Evolutionary conservation across 78 protist genomes (phyloP).

Genomic region (Goniomonas avonlea): DNA sequence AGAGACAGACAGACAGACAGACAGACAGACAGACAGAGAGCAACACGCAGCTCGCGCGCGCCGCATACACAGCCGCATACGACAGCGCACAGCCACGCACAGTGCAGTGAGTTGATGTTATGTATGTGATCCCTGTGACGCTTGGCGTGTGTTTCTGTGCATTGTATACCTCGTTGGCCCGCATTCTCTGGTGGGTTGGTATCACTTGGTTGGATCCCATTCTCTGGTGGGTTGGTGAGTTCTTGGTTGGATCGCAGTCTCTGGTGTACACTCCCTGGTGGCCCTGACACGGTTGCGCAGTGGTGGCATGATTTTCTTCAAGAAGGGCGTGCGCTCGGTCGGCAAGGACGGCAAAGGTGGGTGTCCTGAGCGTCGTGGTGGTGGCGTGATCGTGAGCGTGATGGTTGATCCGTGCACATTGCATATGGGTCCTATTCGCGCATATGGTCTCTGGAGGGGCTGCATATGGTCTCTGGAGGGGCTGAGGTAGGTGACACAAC

Average conservation of each 20-base stretch:
- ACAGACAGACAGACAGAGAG: no score
- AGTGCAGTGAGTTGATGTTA: not conserved
- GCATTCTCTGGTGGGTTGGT: not conserved
- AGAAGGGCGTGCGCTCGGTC: conserved; percentile 26
- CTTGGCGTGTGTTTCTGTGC: not conserved
- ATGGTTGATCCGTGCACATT: not conserved
- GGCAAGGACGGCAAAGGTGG: not conserved
- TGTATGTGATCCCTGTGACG: not conserved
- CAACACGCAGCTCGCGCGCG: no score
- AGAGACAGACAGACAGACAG: no score
- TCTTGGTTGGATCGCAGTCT: no score
- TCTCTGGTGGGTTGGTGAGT: not conserved
- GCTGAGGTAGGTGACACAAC: no score
- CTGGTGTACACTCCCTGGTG: no score
- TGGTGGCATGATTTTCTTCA: conserved; percentile 73
- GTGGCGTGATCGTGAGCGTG: not conserved
- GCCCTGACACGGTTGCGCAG: no score
- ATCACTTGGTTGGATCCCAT: not conserved
- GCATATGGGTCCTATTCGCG: no score
- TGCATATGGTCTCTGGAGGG: no score
- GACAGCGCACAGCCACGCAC: no score
- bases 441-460: no score
- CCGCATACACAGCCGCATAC: no score
- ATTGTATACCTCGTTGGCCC: not conserved
- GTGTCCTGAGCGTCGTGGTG: not conserved